Evolutionary conservation across 129 eudicot species (phyloP).

Genomic region (Chrysanthemum lavandulifolium): DNA sequence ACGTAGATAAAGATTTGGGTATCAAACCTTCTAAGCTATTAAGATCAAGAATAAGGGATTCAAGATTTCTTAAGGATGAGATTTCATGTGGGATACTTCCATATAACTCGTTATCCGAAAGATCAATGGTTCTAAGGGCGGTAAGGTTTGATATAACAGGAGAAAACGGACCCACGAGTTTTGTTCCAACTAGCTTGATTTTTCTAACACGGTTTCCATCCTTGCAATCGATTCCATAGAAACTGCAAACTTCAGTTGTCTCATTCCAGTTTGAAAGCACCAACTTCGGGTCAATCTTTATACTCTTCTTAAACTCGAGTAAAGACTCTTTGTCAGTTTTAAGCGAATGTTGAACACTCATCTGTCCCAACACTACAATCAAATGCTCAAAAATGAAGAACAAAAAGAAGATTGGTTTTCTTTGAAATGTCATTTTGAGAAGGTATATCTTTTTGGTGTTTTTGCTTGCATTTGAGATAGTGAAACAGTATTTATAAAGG

Average conservation of each 20-base stretch:
- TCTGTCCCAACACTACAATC: conserved; percentile 1
- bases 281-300: conserved; percentile 40
- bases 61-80: conserved; percentile 41
- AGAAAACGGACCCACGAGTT: conserved; percentile 45
- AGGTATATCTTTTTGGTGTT: conserved; percentile 13
- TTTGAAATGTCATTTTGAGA: conserved; percentile 33
- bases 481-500: conserved; percentile 22
- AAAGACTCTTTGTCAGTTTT: conserved; percentile 46
- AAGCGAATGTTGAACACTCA: conserved; percentile 25
- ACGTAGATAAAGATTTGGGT: conserved; percentile 40
- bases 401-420: conserved; percentile 19
- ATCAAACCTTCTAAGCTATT: conserved; percentile 44
- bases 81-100: conserved; percentile 47
- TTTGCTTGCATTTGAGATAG: conserved; percentile 7
- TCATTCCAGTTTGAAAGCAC: conserved; percentile 61
- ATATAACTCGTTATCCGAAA: conserved; percentile 30
- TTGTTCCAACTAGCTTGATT: conserved; percentile 25
- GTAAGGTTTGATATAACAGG: conserved; percentile 51
- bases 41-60: conserved; percentile 34
- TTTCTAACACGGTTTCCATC: conserved; percentile 35
- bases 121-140: conserved; percentile 31
- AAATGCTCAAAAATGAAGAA: conserved; percentile 31
- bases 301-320: conserved; percentile 47
- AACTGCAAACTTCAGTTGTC: conserved; percentile 48
- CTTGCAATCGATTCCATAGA: conserved; percentile 45